Evolutionary conservation across 2,329 filamentous ascomycete species (phyloP), one percentile per base, ranked within the genome.

Genomic region (Neocatenulostroma microsporum): DNA sequence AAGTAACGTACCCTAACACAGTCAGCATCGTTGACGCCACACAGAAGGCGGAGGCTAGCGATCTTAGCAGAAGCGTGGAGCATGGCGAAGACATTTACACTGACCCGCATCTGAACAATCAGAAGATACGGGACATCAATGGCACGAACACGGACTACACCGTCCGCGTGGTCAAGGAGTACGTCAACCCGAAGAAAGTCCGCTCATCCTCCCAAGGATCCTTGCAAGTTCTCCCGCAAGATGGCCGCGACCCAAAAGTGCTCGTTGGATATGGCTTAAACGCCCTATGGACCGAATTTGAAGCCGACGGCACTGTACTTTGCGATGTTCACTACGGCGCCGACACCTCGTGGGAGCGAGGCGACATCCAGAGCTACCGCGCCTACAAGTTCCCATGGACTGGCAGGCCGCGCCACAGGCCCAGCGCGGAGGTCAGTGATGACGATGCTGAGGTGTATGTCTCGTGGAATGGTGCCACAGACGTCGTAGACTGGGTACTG

Each of bases 241-340:
- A 64, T n/a, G 29, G 29, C 1, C 67, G 67, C 18, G 50, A 54
- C 32, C 42, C 51, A 6, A 71, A 74, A 37, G 65, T 69, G 2
- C 51, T 78, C 9, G 64, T 78, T 13, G 71, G 72, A 38, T 78
- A 72, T 67, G 73, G 74, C 3, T 48, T 61, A 24, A 49, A 54
- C 13, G 51, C 53, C 1, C 54, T 60, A 7, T 59, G 56, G 10
- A 62, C 63, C 1, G 63, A 67, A 34, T 48, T 67, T 44, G 58
- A 58, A 1, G 43, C 56, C 2, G 62, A 67, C 17, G 73, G 72
- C 6, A 53, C 62, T 3, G 51, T 69, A 4, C 55, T 77, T 9
- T 75, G 73, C 55, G 67, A 76, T 37, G 60, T 60, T 3, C 69
- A 70, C 47, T 63, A 72, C 50, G 62, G 40, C 36, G 42, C 51